These are phyloP conservation scores for Zasmidium citrigriseum DNA, from an alignment of 2,329 filamentous ascomycete genomes.

Conservation along the genomic window DNA sequence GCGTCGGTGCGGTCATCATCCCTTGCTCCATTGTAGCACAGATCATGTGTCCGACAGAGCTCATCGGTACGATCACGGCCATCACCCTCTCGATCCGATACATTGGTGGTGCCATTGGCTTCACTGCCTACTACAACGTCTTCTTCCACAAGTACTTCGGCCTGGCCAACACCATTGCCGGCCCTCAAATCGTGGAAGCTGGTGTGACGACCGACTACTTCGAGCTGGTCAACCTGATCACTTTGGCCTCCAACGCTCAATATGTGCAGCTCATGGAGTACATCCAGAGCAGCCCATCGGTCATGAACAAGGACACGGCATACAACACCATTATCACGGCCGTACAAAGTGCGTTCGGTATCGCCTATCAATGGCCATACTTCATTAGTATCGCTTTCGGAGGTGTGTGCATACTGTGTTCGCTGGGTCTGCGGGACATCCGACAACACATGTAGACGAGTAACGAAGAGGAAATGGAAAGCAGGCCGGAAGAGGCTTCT, in stretches of 20 bases:
- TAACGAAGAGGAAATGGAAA: neutral
- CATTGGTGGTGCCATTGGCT: conserved; percentile 63
- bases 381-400: conserved; percentile 37
- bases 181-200: conserved; percentile 17
- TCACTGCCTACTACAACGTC: conserved; percentile 53
- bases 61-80: conserved; percentile 69
- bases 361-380: conserved; percentile 34
- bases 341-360: conserved; percentile 29
- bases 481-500: neutral
- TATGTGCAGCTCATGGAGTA: conserved; percentile 17
- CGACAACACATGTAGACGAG: conserved; percentile 31
- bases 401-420: conserved; percentile 30
- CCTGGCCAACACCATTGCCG: conserved; percentile 19
- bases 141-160: conserved; percentile 44
- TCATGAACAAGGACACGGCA: conserved; percentile 22
- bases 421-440: conserved; percentile 35
- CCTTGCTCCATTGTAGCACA: conserved; percentile 66
- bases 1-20: conserved; percentile 69
- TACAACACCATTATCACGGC: conserved; percentile 29
- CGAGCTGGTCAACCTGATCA: conserved; percentile 22
- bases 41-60: conserved; percentile 67
- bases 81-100: conserved; percentile 69
- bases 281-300: conserved; percentile 17
- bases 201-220: conserved; percentile 18
- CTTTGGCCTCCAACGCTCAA: conserved; percentile 22